Conservation (phyloP, 176 grass and related monocot genomes). For the Urochloa ruziziensis region DNA sequence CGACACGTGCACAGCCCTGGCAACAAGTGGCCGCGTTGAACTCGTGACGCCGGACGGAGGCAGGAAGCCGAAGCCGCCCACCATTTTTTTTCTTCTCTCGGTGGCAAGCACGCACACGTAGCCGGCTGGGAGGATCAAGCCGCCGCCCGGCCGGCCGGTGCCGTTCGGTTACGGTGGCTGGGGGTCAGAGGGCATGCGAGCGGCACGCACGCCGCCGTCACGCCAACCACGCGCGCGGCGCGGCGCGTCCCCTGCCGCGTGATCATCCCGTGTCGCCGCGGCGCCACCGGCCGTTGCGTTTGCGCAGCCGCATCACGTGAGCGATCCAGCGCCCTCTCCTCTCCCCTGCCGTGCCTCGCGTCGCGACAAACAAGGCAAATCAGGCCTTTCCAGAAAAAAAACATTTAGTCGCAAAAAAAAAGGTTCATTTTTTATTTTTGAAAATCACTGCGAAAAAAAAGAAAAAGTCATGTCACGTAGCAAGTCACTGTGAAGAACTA, state of each 20-base stretch:
- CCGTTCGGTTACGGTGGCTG: conserved; percentile 14
- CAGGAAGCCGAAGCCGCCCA: neutral
- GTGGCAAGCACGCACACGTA: no score
- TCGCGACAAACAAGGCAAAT: conserved; percentile 26
- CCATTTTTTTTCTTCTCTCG: neutral
- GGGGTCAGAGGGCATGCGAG: neutral
- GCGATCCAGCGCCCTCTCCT: neutral
- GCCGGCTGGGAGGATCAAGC: no score
- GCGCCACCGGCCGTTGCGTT: neutral
- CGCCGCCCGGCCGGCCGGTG: neutral
- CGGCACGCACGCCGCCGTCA: conserved; percentile 10
- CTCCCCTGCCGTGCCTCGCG: neutral
- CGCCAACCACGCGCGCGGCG: conserved; percentile 29
- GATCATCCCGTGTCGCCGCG: conserved; percentile 5
- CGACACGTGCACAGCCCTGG: neutral
- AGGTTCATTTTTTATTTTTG: no score
- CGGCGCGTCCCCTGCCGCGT: neutral
- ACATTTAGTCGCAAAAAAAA: no score
- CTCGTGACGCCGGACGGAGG: neutral
- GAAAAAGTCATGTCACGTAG: no score
- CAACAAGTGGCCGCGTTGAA: neutral
- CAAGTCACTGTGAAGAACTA: neutral
- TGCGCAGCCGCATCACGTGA: conserved; percentile 21
- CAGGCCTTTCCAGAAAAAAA: neutral
- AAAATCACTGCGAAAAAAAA: no score